These are phyloP conservation scores for Pyricularia pennisetigena DNA, from an alignment of 2,329 filamentous ascomycete species.

Conservation along the genomic window DNA sequence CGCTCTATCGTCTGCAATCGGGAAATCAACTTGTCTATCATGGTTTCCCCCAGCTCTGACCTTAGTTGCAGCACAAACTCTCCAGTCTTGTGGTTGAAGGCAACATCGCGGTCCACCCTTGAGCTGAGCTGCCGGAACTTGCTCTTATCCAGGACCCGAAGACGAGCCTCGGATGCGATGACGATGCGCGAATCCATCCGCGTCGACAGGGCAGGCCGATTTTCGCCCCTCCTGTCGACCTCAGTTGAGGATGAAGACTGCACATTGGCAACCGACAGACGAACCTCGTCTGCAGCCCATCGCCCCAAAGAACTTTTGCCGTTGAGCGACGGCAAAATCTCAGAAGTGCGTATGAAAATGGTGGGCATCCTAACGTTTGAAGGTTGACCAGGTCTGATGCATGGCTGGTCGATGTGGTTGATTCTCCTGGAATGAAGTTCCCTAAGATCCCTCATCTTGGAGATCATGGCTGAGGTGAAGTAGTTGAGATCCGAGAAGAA, in stretches of 20 bases:
- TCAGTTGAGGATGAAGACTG: constrained; percentile 13
- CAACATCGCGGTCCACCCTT: constrained; percentile 50
- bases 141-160: constrained; percentile 40
- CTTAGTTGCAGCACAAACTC: constrained; percentile 53
- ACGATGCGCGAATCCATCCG: constrained; percentile 19
- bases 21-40: constrained; percentile 47
- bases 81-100: constrained; percentile 48
- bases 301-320: constrained; percentile 8
- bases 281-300: constrained; percentile 52
- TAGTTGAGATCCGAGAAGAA: constrained; percentile 44
- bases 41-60: constrained; percentile 45
- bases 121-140: constrained; percentile 46
- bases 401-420: constrained; percentile 23
- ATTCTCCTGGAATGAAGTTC: constrained; percentile 34
- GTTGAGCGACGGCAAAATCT: constrained; percentile 20
- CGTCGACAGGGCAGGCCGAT: constrained; percentile 17
- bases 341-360: constrained; percentile 37
- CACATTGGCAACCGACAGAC: constrained; percentile 44
- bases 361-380: constrained; percentile 36
- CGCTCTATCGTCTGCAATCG: constrained; percentile 59
- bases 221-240: not conserved
- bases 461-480: constrained; percentile 40
- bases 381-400: constrained; percentile 27
- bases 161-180: constrained; percentile 40
- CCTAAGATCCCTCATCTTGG: constrained; percentile 38